Conservation (phyloP, 768 basidiomycete species). For the Rhodosporidiobolus sp. region DNA sequence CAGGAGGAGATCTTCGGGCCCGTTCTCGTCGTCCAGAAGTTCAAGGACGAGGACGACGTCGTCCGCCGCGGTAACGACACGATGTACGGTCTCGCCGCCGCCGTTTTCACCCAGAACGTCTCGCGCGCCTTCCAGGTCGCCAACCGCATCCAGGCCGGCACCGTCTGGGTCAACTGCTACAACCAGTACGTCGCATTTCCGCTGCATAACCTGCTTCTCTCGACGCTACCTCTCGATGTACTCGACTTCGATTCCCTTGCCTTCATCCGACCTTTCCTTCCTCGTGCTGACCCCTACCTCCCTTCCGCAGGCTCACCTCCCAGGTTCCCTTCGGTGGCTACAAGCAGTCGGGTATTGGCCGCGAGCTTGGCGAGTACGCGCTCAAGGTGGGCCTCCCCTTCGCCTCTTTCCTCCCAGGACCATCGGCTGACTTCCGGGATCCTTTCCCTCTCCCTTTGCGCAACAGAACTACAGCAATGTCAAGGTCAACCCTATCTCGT, state of each 20-base stretch:
- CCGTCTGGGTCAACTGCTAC: slow-evolving; percentile 47
- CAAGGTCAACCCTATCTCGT: neutral
- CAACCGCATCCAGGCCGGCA: slow-evolving; percentile 70
- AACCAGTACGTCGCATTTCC: slow-evolving; percentile 20
- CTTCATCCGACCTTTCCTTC: neutral
- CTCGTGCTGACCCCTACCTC: too few species aligned
- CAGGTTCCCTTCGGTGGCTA: slow-evolving; percentile 50
- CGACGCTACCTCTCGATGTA: neutral
- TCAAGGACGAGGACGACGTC: slow-evolving; percentile 53
- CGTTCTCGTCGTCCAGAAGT: slow-evolving; percentile 71
- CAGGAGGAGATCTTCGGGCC: slow-evolving; percentile 56
- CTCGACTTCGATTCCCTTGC: too few species aligned
- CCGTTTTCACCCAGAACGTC: slow-evolving; percentile 73
- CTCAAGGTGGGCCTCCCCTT: slow-evolving; percentile 15
- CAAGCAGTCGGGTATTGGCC: slow-evolving; percentile 52
- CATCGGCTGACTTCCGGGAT: too few species aligned
- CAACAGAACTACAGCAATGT: slow-evolving; percentile 4
- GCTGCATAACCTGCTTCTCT: too few species aligned
- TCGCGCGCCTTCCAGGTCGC: slow-evolving; percentile 69
- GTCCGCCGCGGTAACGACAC: slow-evolving; percentile 66
- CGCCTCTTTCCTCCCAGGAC: neutral
- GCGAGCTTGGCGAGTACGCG: slow-evolving; percentile 47
- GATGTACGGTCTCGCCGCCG: slow-evolving; percentile 56
- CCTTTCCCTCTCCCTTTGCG: neutral
- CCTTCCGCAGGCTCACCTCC: slow-evolving; percentile 29